A percentile compares a stretch with the other conserved stretches of the same genome.
phyloP scores from a whole-genome alignment of 176 grass and related monocot species.

The Phragmites australis region DNA sequence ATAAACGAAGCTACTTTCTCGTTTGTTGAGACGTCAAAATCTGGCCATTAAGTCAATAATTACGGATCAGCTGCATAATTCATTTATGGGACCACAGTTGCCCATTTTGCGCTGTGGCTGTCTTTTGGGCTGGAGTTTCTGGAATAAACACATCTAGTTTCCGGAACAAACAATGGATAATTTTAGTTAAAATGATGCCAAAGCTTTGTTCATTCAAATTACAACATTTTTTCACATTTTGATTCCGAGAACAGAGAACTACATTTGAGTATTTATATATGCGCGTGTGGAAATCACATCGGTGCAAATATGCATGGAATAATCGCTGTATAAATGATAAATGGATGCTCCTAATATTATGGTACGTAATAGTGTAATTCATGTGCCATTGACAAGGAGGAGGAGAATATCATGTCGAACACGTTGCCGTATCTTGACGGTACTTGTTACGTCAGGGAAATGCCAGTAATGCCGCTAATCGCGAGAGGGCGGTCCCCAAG shows the following conservation, averaged over 20 bases:
- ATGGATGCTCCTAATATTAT: too few relatives aligned
- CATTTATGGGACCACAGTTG: not conserved
- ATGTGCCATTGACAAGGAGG: too few relatives aligned
- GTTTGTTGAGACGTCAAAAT: slow-evolving; percentile 49
- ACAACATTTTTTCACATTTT: not conserved
- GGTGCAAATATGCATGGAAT: not conserved
- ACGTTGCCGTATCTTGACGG: slow-evolving; percentile 20
- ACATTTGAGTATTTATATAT: too few relatives aligned
- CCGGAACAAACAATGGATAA: not conserved
- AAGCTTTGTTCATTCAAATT: not conserved
- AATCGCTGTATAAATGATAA: not conserved
- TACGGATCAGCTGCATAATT: slow-evolving; percentile 30
- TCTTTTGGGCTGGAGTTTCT: not conserved
- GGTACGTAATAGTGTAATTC: too few relatives aligned
- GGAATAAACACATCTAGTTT: too few relatives aligned
- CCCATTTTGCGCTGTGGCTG: not conserved
- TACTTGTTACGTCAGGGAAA: not conserved
- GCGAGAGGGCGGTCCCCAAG: not conserved
- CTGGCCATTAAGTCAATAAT: slow-evolving; percentile 4
- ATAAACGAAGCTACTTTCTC: not conserved
- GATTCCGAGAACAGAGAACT: too few relatives aligned
- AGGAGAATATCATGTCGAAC: slow-evolving; percentile 1
- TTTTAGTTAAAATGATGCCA: not conserved
- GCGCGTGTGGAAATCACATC: too few relatives aligned
- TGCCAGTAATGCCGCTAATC: not conserved